Base-by-base conservation (phyloP, 768 basidiomycete species). In the Tricholoma flavovirens region DNA sequence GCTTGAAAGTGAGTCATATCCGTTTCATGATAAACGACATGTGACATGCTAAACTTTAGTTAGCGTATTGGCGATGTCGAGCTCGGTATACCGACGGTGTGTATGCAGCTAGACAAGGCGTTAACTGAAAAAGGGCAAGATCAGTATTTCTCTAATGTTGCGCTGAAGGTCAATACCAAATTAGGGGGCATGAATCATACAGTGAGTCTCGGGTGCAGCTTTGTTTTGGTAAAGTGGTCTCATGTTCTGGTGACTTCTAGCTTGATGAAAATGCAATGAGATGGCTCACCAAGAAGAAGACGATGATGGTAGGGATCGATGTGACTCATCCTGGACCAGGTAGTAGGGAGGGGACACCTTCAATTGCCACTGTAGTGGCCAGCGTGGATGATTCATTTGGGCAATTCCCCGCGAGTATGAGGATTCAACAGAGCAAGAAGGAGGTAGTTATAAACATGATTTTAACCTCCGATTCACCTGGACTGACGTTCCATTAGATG, bases 281-380 rank as follows among this genome's bases (percentile, higher is more conserved):
- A 35, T 92, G 89, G 89, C 70, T 92, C 48, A 81, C 67, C 1
- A 80, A 80, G 67, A 75, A 77, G 60, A 78, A 77, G 53, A 92
- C 90, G 9, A 93, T 93, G 86, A 71, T 93, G 64, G 84, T 93
- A 3, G 91, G 91, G 0, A 88, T 90, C 59, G 90, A 93, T 63
- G 88, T 90, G 0, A 92, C 88, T 0, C 90, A 93, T 5, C 24
- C 24, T 26, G 24, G 24, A 5, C 24, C 24, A 26, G 24, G 24
- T 26, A 26, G 24, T 5, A 26, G 24, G 24, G 24, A 26, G 24
- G 24, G 24, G 24, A 26, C 24, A 26, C 24, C 24, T 26, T 26
- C 24, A 26, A 26, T 26, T 26, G 24, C 24, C 5, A 5, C 24
- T 26, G 24, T 26, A 5, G 24, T 26, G 2, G 24, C 24, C 24